Evolutionary conservation across 805 yeast genomes (phyloP).

Genomic region (Starmerella vaccinii): DNA sequence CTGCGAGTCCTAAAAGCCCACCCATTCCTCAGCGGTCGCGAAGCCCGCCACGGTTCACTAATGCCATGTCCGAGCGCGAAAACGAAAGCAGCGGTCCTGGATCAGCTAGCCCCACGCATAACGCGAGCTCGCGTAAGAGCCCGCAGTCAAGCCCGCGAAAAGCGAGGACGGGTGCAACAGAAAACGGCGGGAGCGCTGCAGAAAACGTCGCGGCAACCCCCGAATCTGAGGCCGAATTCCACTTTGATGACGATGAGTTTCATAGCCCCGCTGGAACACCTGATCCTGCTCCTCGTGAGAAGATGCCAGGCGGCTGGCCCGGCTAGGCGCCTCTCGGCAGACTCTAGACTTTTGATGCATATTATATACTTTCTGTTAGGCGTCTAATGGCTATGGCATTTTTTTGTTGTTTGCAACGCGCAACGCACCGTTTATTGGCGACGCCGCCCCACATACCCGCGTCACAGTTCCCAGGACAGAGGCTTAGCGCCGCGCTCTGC

Average conservation of each 20-base stretch:
- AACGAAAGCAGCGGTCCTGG: no score
- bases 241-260: conserved; percentile 1
- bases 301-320: conserved; percentile 4
- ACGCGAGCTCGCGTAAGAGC: not conserved
- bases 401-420: no score
- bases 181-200: not conserved
- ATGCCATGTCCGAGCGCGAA: no score
- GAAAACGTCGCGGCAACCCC: not conserved
- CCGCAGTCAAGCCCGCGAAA: not conserved
- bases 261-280: not conserved
- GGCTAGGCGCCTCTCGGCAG: conserved; percentile 1
- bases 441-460: no score
- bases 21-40: not conserved
- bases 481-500: conserved; percentile 2
- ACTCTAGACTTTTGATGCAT: not conserved
- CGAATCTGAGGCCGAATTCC: not conserved
- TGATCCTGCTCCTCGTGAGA: not conserved
- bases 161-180: no score
- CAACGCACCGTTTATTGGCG: no score
- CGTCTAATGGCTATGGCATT: no score
- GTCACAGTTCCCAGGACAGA: not conserved
- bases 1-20: not conserved
- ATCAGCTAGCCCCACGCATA: no score
- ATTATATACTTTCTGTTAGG: no score
- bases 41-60: not conserved